Evolutionary conservation across 2,329 filamentous ascomycete genomes (phyloP), one percentile per base, ranked within the genome.

Genomic region (Fusarium sp.): DNA sequence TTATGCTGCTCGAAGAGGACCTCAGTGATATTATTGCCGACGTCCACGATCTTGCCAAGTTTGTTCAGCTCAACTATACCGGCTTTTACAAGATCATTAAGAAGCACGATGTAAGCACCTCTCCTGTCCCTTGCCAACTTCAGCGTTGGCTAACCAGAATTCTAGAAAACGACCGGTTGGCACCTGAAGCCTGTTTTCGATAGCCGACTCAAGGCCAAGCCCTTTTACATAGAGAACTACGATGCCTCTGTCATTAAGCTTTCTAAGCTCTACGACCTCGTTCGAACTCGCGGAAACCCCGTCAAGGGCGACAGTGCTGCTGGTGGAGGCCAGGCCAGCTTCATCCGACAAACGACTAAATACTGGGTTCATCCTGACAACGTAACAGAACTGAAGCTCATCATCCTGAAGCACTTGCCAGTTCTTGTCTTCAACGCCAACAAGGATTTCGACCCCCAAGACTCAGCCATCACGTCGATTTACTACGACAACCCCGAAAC

Each of bases 51-150:
- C 86, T 99, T 62, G 94, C 96, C 79, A 98, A 98, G 82, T 99
- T 97, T 78, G 96, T 97, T 8, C 95, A 97, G 82, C 83, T 99
- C 77, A 99, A 99, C 82, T 99, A 99, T 78, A 98, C 95, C 1
- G 96, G 96, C 7, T 99, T 99, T 78, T 96, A 97, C 84, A 99
- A 99, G 85, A 99, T 99, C 68, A 97, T 99, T 81, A 99, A 99
- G 86, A 99, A 99, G 85, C 96, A 99, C 79, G 96, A 97, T 82
- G 92, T 95, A 80, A 73, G 91, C 67, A 37, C 25, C 49, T 22
- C 13, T 15, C 17, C 7, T 22, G 9, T 15, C 17, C 7, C 40
- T 52, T 37, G 19, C n/a, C 17, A 9, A 10, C 37, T 44, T 17
- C 15, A 35, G 20, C 15, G 10, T 49, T 39, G n/a, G 46, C 71